Conservation (phyloP, 768 basidiomycete species). For the Coprinellus micaceus region DNA sequence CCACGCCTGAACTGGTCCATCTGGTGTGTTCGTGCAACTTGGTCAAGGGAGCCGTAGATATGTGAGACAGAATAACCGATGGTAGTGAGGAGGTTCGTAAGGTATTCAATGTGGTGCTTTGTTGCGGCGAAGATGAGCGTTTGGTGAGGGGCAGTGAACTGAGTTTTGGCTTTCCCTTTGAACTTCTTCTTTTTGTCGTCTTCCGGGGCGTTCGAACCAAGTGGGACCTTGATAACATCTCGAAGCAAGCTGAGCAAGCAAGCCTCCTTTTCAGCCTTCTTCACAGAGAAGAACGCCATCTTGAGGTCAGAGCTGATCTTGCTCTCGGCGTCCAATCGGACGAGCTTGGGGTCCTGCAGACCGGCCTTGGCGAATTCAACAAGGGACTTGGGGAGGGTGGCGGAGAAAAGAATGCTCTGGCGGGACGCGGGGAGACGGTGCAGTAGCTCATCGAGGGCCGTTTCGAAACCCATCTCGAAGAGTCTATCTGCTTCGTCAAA, state of each 20-base stretch:
- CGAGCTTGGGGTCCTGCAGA: slow-evolving; percentile 86
- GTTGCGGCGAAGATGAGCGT: slow-evolving; percentile 94
- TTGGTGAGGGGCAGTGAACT: slow-evolving; percentile 71
- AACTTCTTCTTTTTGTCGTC: slow-evolving; percentile 28
- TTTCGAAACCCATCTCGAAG: slow-evolving; percentile 97
- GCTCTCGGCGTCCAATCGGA: slow-evolving; percentile 93
- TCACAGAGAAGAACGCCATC: slow-evolving; percentile 92
- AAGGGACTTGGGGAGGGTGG: slow-evolving; percentile 91
- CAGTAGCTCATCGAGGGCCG: slow-evolving; percentile 87
- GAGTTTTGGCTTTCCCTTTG: slow-evolving; percentile 47
- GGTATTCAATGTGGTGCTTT: slow-evolving; percentile 98
- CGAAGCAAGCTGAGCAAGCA: slow-evolving; percentile 79
- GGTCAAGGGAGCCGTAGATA: slow-evolving; percentile 94
- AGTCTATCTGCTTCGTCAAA: slow-evolving; percentile 98
- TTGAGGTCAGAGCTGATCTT: slow-evolving; percentile 92
- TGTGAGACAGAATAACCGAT: slow-evolving; percentile 89
- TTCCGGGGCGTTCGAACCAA: slow-evolving; percentile 34
- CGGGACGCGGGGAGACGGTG: slow-evolving; percentile 81
- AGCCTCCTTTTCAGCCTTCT: slow-evolving; percentile 92
- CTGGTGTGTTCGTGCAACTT: slow-evolving; percentile 81
- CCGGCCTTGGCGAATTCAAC: slow-evolving; percentile 99
- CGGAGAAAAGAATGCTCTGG: slow-evolving; percentile 94
- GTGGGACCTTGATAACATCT: slow-evolving; percentile 82
- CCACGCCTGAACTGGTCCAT: slow-evolving; percentile 89
- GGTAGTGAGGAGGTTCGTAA: slow-evolving; percentile 69